Percentiles rank a stretch among this genome's conserved stretches.
Conservation (phyloP, 345 rosid genomes). For the Psidium friedrichsthalianum region DNA sequence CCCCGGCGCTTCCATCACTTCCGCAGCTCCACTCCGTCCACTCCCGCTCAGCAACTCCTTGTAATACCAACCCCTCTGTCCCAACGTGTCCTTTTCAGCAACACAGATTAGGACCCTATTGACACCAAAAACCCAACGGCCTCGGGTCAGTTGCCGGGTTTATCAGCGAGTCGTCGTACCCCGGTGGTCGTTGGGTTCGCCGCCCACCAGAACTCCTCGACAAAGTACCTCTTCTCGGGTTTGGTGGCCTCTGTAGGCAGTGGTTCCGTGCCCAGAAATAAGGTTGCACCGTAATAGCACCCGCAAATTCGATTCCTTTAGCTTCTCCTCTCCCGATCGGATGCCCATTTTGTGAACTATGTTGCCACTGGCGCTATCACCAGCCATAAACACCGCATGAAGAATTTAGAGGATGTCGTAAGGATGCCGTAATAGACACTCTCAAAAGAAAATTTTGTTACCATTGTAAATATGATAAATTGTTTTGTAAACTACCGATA, state of each 20-base stretch:
- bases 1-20: conserved; percentile 17
- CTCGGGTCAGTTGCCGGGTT: conserved; percentile 20
- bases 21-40: conserved; percentile 17
- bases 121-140: conserved; percentile 6
- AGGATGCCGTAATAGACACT: not conserved
- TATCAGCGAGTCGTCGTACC: conserved; percentile 10
- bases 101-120: conserved; percentile 11
- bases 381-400: conserved; percentile 16
- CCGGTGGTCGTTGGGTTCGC: conserved; percentile 13
- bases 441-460: not conserved
- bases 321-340: not conserved
- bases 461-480: not conserved
- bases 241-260: not conserved
- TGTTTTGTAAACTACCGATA: not conserved
- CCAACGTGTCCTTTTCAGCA: conserved; percentile 19
- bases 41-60: conserved; percentile 9
- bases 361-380: conserved; percentile 33
- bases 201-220: conserved; percentile 3
- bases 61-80: conserved; percentile 10
- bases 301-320: conserved; percentile 2
- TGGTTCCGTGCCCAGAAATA: conserved; percentile 16
- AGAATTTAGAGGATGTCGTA: not conserved
- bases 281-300: conserved; percentile 18
- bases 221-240: not conserved
- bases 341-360: conserved; percentile 13